Percentiles rank a stretch among this genome's conserved stretches.
Evolutionary conservation across 441 rosid genomes (phyloP).

Genomic region (Aleurites moluccanus): DNA sequence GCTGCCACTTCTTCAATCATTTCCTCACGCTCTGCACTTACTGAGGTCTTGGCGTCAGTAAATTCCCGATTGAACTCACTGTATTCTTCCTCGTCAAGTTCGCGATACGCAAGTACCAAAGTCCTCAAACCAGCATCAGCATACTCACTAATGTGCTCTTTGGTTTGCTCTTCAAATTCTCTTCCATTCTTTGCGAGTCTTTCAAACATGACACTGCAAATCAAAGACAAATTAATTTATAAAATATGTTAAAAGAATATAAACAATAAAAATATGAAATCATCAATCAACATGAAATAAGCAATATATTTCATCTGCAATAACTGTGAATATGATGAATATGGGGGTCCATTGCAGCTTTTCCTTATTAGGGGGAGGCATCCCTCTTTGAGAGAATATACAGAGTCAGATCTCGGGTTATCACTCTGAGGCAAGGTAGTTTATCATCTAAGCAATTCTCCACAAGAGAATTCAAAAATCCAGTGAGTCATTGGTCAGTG

Average conservation of each 20-base stretch:
- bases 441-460: neutral
- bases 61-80: conserved; percentile 53
- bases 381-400: neutral
- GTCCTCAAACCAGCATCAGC: conserved; percentile 97
- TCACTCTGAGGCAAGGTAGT: neutral
- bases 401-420: neutral
- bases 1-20: conserved; percentile 70
- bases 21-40: conserved; percentile 71
- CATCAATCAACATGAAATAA: conserved; percentile 6
- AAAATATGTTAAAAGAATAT: neutral
- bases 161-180: conserved; percentile 64
- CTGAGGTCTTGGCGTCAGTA: conserved; percentile 61
- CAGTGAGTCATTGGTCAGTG: no score
- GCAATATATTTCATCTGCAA: neutral
- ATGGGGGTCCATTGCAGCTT: neutral
- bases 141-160: conserved; percentile 68
- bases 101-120: conserved; percentile 83
- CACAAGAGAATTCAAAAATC: neutral
- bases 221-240: neutral
- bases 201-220: conserved; percentile 81
- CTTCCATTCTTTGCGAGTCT: conserved; percentile 68
- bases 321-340: neutral
- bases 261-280: conserved; percentile 2
- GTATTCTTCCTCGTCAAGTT: conserved; percentile 64
- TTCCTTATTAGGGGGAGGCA: neutral